Evolutionary conservation across 2,329 filamentous ascomycete genomes (phyloP), one percentile per base, ranked within the genome.

Genomic region (Triangularia setosa): DNA sequence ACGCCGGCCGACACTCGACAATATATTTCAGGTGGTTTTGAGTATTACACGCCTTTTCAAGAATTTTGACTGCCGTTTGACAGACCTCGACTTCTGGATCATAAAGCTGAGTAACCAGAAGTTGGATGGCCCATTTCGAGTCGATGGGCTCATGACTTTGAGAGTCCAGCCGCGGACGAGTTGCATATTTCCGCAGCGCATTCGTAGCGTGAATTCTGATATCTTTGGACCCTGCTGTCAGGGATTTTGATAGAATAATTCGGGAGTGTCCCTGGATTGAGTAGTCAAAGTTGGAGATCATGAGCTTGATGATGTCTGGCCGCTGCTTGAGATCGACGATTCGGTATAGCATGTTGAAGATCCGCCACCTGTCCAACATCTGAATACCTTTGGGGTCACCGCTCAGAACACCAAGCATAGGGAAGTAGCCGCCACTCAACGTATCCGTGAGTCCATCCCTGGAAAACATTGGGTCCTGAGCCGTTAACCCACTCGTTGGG

Each of bases 291-390:
- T 93, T 95, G 58, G 90, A 89, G 8, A 99, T 83, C 30, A 99
- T 84, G 9, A 94, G 84, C 74, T 93, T 92, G 74, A 98, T 92
- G 65, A 99, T 81, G 75, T 99, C 95, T 55, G 94, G 92, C 2
- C 95, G 90, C 75, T 95, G 90, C 71, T 91, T 92, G 54, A 97
- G 82, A 73, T 98, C 94, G 64, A 97, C 86, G 66, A 99, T 97
- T 76, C 98, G 95, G 75, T 99, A 99, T 83, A 98, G 96, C 92
- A 99, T 99, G 77, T 98, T 98, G 79, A 97, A 93, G 84, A 99
- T 96, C 71, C 93, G 92, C 94, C 95, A 98, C 71, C 92, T 84
- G 75, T 98, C 94, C 73, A 99, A 86, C 79, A 99, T 94, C 66
- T 90, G 87, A 24, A 98, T 83, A 0, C 95, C 95, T 70, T 90